phyloP scores from a whole-genome alignment of 306 rosid species.

The Crotalaria pallida region DNA sequence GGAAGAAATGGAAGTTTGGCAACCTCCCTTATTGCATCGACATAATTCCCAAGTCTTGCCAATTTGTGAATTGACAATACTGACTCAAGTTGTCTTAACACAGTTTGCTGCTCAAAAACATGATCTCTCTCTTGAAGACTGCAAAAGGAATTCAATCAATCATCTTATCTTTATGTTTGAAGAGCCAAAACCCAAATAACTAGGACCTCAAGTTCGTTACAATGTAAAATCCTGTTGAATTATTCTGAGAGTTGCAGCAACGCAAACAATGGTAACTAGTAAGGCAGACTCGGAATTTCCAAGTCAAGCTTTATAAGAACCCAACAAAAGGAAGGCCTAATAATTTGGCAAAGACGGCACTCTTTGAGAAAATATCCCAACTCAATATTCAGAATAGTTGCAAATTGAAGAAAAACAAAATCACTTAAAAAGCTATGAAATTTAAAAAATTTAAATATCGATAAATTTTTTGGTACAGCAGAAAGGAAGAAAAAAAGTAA shows the following conservation, averaged over 20 bases:
- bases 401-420: neutral
- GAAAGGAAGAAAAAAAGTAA: neutral
- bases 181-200: constrained; percentile 8
- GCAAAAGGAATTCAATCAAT: constrained; percentile 29
- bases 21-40: constrained; percentile 88
- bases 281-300: neutral
- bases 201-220: neutral
- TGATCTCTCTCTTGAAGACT: constrained; percentile 85
- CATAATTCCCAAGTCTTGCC: constrained; percentile 64
- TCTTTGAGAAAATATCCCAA: neutral
- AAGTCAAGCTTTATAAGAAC: neutral
- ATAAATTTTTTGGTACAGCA: neutral
- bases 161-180: constrained; percentile 2
- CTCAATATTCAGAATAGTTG: neutral
- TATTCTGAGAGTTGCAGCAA: neutral
- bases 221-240: neutral
- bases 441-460: neutral
- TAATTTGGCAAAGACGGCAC: neutral
- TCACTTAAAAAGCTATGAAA: neutral
- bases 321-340: too few relatives aligned
- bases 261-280: constrained; percentile 1
- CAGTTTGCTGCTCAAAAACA: constrained; percentile 79
- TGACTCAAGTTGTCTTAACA: constrained; percentile 91
- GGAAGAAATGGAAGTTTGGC: constrained; percentile 92
- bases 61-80: constrained; percentile 79